phyloP scores from a whole-genome alignment of 495 filamentous ascomycete genomes.

The Tuber microsphaerosporum region DNA sequence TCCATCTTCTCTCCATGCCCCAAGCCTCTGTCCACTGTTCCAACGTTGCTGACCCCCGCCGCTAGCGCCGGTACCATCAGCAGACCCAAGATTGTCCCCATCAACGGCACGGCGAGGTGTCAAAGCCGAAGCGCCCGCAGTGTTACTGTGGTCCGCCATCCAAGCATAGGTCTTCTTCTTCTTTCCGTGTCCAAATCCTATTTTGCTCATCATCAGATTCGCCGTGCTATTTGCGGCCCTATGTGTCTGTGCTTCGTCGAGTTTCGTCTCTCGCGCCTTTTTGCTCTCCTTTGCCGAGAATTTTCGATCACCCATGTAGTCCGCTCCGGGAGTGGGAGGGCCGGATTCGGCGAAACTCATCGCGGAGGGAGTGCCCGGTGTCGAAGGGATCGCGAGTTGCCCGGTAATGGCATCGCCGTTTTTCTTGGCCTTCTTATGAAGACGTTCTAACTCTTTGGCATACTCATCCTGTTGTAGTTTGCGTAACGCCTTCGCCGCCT shows the following conservation, averaged over 20 bases:
- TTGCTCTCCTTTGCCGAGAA: constrained; percentile 51
- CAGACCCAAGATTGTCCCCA: constrained; percentile 24
- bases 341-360: constrained; percentile 21
- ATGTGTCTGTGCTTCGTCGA: constrained; percentile 51
- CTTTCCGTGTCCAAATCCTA: constrained; percentile 50
- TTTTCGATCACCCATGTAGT: constrained; percentile 17
- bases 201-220: constrained; percentile 49
- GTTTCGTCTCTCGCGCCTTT: constrained; percentile 50
- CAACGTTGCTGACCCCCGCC: constrained; percentile 30
- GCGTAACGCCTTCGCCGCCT: constrained; percentile 36
- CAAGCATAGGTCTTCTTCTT: constrained; percentile 55
- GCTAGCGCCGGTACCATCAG: constrained; percentile 4
- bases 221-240: constrained; percentile 53
- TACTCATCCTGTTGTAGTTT: constrained; percentile 38
- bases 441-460: constrained; percentile 32
- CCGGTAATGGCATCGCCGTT: constrained; percentile 10
- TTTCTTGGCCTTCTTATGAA: constrained; percentile 35
- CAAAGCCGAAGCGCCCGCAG: constrained; percentile 44
- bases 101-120: constrained; percentile 27
- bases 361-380: constrained; percentile 22
- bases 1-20: constrained; percentile 57
- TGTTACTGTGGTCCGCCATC: constrained; percentile 48
- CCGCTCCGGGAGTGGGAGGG: constrained; percentile 26
- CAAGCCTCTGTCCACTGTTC: constrained; percentile 47
- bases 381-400: constrained; percentile 17